These are phyloP conservation scores for Gardenia jasminoides DNA, from an alignment of 257 asterid species.

Conservation along the genomic window DNA sequence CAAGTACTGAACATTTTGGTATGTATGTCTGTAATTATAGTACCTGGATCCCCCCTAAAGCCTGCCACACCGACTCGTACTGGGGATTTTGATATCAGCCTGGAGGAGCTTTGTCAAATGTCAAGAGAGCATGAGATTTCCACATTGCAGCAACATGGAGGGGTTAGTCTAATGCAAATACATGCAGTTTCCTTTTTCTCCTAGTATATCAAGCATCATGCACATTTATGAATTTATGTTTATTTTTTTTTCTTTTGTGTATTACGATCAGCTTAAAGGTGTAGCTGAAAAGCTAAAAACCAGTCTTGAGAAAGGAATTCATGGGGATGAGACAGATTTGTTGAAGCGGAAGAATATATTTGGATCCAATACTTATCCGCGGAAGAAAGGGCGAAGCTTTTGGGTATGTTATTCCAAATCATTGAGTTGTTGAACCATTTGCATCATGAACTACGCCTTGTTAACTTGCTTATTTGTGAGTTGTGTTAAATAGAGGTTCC, in stretches of 20 bases:
- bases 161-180: slow-evolving; percentile 58
- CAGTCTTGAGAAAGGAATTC: slow-evolving; percentile 60
- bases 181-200: not conserved
- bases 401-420: slow-evolving; percentile 49
- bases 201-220: not conserved
- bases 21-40: slow-evolving; percentile 32
- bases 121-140: slow-evolving; percentile 59
- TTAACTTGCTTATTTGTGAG: slow-evolving; percentile 13
- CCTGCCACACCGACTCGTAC: slow-evolving; percentile 38
- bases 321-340: slow-evolving; percentile 70
- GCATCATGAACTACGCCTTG: slow-evolving; percentile 6
- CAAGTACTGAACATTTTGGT: not conserved
- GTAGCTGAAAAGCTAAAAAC: slow-evolving; percentile 65
- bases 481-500: slow-evolving; percentile 57
- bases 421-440: not conserved
- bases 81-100: slow-evolving; percentile 71
- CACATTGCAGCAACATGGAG: slow-evolving; percentile 67
- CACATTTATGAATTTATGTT: not conserved
- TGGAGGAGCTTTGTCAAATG: slow-evolving; percentile 70
- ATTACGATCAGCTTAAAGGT: slow-evolving; percentile 55
- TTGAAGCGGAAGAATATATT: slow-evolving; percentile 59
- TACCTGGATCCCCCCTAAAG: slow-evolving; percentile 38
- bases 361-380: slow-evolving; percentile 95
- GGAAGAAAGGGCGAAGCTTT: slow-evolving; percentile 85
- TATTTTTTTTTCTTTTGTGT: slow-evolving; percentile 3